A percentile compares a stretch with the other conserved stretches of the same genome.
Conservation (phyloP, 2,329 filamentous ascomycete species). For the Penicillium sumatraense region DNA sequence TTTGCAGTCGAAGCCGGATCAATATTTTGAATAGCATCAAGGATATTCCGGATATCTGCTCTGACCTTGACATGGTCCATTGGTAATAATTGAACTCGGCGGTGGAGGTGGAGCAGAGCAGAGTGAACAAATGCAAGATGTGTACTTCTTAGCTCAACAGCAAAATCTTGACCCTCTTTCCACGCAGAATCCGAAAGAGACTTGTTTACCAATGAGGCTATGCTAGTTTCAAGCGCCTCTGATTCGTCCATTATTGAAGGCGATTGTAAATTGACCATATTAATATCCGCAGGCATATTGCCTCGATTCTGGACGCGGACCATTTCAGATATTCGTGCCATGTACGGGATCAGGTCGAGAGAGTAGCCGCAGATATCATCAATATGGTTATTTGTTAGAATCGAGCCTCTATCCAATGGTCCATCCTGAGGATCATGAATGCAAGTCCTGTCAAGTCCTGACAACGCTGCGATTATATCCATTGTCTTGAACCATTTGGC, state of each 20-base stretch:
- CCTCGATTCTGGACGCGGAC: conserved; percentile 7
- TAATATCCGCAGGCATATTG: not conserved
- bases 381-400: conserved; percentile 9
- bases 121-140: conserved; percentile 33
- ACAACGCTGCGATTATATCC: conserved; percentile 32
- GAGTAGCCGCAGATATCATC: conserved; percentile 39
- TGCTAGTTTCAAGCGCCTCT: conserved; percentile 14
- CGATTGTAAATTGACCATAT: not conserved
- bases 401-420: conserved; percentile 12
- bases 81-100: conserved; percentile 27
- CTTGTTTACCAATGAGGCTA: conserved; percentile 13
- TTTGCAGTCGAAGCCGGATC: conserved; percentile 29
- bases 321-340: conserved; percentile 27
- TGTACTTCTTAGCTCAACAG: conserved; percentile 26
- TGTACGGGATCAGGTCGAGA: conserved; percentile 29
- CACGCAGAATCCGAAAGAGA: conserved; percentile 4
- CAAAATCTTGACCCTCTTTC: conserved; percentile 7
- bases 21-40: conserved; percentile 24
- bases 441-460: conserved; percentile 17
- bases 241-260: conserved; percentile 5
- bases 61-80: conserved; percentile 24
- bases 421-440: conserved; percentile 13
- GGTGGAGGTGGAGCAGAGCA: conserved; percentile 34
- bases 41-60: conserved; percentile 22
- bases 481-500: conserved; percentile 38